Percentiles rank a stretch among this genome's conserved stretches.
Evolutionary conservation across 2,329 filamentous ascomycete species (phyloP).

Genomic region (Penicillium capsulatum): DNA sequence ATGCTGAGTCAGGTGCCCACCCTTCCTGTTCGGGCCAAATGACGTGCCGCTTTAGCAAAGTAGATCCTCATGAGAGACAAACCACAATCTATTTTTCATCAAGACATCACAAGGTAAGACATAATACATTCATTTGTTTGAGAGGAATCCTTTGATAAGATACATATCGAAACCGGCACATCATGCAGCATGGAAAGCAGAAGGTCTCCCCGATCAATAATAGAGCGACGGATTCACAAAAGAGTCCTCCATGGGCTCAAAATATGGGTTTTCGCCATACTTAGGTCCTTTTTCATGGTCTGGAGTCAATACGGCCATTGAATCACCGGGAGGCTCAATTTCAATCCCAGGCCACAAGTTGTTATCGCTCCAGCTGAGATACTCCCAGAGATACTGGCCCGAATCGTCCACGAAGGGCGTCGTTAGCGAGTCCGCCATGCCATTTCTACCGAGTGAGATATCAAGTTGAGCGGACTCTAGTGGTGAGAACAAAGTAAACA

Average conservation of each 20-base stretch:
- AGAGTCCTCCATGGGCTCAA: slow-evolving; percentile 23
- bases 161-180: too few species aligned
- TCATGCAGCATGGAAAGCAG: background rate
- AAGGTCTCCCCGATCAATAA: slow-evolving; percentile 16
- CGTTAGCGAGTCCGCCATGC: slow-evolving; percentile 24
- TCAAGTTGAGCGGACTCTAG: slow-evolving; percentile 18
- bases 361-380: slow-evolving; percentile 38
- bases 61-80: too few species aligned
- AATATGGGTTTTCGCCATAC: slow-evolving; percentile 19
- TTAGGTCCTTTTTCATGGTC: slow-evolving; percentile 28
- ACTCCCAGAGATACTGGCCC: slow-evolving; percentile 37
- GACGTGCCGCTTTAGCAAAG: too few species aligned
- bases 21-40: too few species aligned
- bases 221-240: slow-evolving; percentile 25
- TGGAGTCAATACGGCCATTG: slow-evolving; percentile 22
- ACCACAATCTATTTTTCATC: too few species aligned
- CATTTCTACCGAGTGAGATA: slow-evolving; percentile 18
- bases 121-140: too few species aligned
- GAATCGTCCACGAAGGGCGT: slow-evolving; percentile 28
- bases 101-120: too few species aligned
- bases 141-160: too few species aligned
- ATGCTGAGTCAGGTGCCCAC: too few species aligned
- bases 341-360: slow-evolving; percentile 32
- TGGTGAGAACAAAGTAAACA: slow-evolving; percentile 13
- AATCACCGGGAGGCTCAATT: slow-evolving; percentile 22